Evolutionary conservation across 192 early-diverging fungal genomes (phyloP).

Genomic region (Backusella luteola): DNA sequence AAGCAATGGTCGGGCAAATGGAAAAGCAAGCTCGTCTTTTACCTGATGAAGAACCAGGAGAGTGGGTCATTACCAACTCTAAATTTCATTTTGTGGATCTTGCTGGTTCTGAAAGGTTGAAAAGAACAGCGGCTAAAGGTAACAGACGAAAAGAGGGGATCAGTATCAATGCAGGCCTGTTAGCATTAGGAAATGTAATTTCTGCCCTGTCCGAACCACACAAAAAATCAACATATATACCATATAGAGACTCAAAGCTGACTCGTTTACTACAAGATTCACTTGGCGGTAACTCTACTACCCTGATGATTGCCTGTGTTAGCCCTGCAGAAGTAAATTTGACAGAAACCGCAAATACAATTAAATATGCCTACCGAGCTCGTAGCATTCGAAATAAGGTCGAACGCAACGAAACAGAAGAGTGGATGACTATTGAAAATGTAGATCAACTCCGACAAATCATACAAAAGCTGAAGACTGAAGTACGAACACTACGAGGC

Average conservation of each 20-base stretch:
- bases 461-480: constrained; percentile 59
- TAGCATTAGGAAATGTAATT: constrained; percentile 97
- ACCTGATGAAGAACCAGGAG: constrained; percentile 37
- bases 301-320: constrained; percentile 94
- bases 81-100: constrained; percentile 99
- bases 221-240: constrained; percentile 69
- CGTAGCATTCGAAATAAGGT: constrained; percentile 93
- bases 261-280: constrained; percentile 96
- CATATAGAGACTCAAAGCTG: constrained; percentile 97
- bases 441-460: constrained; percentile 61
- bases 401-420: constrained; percentile 64
- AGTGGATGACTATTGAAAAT: constrained; percentile 58
- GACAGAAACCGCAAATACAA: constrained; percentile 89
- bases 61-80: constrained; percentile 61
- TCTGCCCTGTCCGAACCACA: constrained; percentile 88
- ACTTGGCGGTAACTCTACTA: constrained; percentile 90
- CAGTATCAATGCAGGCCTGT: constrained; percentile 91
- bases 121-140: constrained; percentile 90
- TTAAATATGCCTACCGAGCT: constrained; percentile 94
- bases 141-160: constrained; percentile 95
- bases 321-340: constrained; percentile 80
- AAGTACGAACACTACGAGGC: constrained; percentile 49
- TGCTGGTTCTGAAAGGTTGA: constrained; percentile 94
- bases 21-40: constrained; percentile 12
- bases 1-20: constrained; percentile 29